Evolutionary conservation across 768 basidiomycete genomes (phyloP).

Genomic region (Mycena rosella): DNA sequence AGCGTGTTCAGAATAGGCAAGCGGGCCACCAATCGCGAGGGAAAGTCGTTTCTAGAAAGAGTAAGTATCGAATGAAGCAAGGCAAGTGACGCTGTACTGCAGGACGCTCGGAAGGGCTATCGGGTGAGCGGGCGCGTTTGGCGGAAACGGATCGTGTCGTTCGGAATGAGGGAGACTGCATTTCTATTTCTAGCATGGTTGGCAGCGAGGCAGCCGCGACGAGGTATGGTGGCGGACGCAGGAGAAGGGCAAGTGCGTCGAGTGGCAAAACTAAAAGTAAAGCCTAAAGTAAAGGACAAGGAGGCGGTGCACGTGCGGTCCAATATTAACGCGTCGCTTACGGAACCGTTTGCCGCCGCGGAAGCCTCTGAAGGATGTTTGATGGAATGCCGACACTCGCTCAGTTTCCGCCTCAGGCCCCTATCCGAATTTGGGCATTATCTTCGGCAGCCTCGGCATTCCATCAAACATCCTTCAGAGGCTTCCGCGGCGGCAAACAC

Average conservation of each 20-base stretch:
- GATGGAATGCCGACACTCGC: too few relatives aligned
- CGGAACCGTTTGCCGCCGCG: too few relatives aligned
- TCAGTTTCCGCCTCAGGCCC: too few relatives aligned
- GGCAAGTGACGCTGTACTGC: conserved; percentile 54
- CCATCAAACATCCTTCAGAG: too few relatives aligned
- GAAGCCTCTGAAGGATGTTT: too few relatives aligned
- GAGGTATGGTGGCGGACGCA: too few relatives aligned
- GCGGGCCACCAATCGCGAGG: conserved; percentile 49
- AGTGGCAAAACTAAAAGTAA: background rate
- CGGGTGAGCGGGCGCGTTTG: conserved; percentile 76
- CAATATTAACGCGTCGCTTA: conserved; percentile 18
- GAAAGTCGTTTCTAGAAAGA: conserved; percentile 69
- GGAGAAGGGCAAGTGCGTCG: conserved; percentile 4
- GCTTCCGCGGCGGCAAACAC: too few relatives aligned
- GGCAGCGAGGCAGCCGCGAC: too few relatives aligned
- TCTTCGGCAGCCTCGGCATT: too few relatives aligned
- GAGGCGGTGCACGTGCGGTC: conserved; percentile 9
- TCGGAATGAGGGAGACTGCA: conserved; percentile 61
- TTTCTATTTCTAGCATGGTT: conserved; percentile 64
- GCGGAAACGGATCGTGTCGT: conserved; percentile 49
- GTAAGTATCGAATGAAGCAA: background rate
- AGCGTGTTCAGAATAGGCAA: conserved; percentile 12
- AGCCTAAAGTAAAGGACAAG: background rate
- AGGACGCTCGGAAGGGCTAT: conserved; percentile 64
- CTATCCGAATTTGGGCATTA: too few relatives aligned